Percentiles rank a stretch among this genome's conserved stretches.
Evolutionary conservation across 1,284 basidiomycete genomes (phyloP).

Genomic region (Apiotrichum montevideense): DNA sequence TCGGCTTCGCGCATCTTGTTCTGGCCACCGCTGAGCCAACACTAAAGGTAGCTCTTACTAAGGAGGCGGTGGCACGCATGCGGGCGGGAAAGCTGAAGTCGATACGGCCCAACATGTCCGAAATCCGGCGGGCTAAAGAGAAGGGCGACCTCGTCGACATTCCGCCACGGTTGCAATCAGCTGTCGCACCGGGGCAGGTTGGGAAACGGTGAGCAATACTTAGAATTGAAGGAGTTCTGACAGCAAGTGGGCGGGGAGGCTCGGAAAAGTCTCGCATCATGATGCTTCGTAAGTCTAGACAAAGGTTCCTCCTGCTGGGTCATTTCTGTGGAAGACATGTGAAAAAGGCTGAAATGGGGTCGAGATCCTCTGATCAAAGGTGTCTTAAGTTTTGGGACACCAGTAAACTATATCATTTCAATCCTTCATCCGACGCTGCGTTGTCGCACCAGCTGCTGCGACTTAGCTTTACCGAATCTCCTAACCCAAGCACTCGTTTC

Average conservation of each 20-base stretch:
- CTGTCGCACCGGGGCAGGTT: slow-evolving; percentile 56
- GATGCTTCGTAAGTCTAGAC: slow-evolving; percentile 55
- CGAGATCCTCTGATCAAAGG: no score
- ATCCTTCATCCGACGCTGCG: no score
- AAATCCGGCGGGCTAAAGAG: slow-evolving; percentile 25
- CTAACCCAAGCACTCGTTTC: no score
- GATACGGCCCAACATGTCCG: slow-evolving; percentile 32
- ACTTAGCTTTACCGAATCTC: no score
- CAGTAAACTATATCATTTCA: no score
- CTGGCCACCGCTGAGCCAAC: slow-evolving; percentile 43
- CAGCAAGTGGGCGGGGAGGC: slow-evolving; percentile 51
- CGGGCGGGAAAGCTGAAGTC: slow-evolving; percentile 33
- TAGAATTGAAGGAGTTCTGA: slow-evolving; percentile 9
- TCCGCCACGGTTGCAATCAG: slow-evolving; percentile 63
- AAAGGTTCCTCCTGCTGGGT: no score
- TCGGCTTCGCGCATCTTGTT: slow-evolving; percentile 44
- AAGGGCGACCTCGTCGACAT: slow-evolving; percentile 52
- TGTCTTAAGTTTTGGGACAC: no score
- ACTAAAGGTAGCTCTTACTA: slow-evolving; percentile 43
- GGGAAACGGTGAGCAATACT: slow-evolving; percentile 20
- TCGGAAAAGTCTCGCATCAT: slow-evolving; percentile 61
- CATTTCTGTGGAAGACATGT: no score
- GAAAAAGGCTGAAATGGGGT: no score
- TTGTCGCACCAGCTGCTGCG: no score
- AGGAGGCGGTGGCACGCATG: slow-evolving; percentile 34